phyloP scores from a whole-genome alignment of 192 early-diverging fungal species.

The Mortierella hygrophila region DNA sequence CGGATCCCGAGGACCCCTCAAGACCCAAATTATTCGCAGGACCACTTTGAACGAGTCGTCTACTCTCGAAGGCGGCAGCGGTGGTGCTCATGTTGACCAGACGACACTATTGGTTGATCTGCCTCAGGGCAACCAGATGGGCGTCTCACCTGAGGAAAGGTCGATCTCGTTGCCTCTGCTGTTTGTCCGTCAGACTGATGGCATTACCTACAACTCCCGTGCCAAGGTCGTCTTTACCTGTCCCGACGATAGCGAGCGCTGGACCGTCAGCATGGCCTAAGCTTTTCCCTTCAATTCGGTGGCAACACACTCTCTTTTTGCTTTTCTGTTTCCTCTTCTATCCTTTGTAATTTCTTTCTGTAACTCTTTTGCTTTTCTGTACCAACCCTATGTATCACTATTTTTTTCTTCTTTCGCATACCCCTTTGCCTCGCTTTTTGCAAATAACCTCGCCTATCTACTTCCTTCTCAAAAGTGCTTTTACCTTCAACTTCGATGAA shows the following conservation, averaged over 20 bases:
- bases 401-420: neutral
- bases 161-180: slow-evolving; percentile 31
- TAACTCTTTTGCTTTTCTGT: neutral
- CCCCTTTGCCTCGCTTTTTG: neutral
- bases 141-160: slow-evolving; percentile 19
- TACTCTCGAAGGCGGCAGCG: neutral
- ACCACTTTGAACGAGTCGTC: neutral
- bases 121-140: slow-evolving; percentile 30
- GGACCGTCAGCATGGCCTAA: slow-evolving; percentile 45
- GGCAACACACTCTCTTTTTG: neutral
- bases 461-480: no score
- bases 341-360: slow-evolving; percentile 8
- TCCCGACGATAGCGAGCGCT: slow-evolving; percentile 38
- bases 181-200: slow-evolving; percentile 43
- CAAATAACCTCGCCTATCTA: neutral
- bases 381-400: slow-evolving; percentile 5
- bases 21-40: slow-evolving; percentile 42
- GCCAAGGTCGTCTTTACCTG: slow-evolving; percentile 44
- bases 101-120: slow-evolving; percentile 45
- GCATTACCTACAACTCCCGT: slow-evolving; percentile 52
- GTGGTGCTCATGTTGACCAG: slow-evolving; percentile 13
- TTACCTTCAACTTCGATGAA: no score
- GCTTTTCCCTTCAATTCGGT: neutral
- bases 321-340: neutral
- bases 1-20: slow-evolving; percentile 61